Percentiles rank a stretch among this genome's conserved stretches.
These are phyloP conservation scores for Wickerhamomyces hampshirensis DNA, from an alignment of 805 yeast species.

Conservation along the genomic window DNA sequence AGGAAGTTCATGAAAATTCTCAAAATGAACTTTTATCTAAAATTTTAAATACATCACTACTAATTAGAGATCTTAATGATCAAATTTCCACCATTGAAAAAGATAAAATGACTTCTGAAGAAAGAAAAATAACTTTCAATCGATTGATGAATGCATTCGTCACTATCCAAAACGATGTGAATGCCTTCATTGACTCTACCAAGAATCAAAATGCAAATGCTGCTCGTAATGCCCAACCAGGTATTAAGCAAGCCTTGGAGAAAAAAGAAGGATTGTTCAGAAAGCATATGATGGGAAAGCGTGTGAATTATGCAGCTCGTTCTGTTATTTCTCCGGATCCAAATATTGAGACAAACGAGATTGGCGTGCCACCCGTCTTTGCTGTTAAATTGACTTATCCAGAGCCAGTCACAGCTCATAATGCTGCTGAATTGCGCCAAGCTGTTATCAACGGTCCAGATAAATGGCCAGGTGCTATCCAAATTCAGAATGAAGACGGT, in stretches of 20 bases:
- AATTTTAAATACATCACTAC: slow-evolving; percentile 70
- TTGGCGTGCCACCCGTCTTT: slow-evolving; percentile 98
- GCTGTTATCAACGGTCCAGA: slow-evolving; percentile 98
- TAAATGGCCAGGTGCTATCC: slow-evolving; percentile 98
- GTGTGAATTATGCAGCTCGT: slow-evolving; percentile 98
- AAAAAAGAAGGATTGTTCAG: slow-evolving; percentile 98
- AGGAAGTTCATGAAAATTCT: slow-evolving; percentile 89
- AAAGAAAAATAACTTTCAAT: slow-evolving; percentile 73
- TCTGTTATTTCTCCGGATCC: slow-evolving; percentile 99
- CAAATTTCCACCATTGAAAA: slow-evolving; percentile 62
- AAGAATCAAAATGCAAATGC: slow-evolving; percentile 74
- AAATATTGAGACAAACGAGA: slow-evolving; percentile 93
- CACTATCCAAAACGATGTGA: slow-evolving; percentile 90
- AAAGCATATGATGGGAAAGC: slow-evolving; percentile 99
- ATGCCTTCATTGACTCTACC: slow-evolving; percentile 87
- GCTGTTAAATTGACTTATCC: slow-evolving; percentile 95
- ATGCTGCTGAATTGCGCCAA: slow-evolving; percentile 83
- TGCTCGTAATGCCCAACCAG: slow-evolving; percentile 73
- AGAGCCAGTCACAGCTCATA: slow-evolving; percentile 93
- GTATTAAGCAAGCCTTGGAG: slow-evolving; percentile 95
- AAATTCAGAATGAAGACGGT: slow-evolving; percentile 95
- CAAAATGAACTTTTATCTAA: slow-evolving; percentile 85
- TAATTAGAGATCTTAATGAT: slow-evolving; percentile 86
- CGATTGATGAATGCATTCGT: slow-evolving; percentile 95
- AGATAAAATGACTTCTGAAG: slow-evolving; percentile 58